Percentiles rank a stretch among this genome's conserved stretches.
phyloP scores from a whole-genome alignment of 2,329 filamentous ascomycete genomes.

The Aspergillus pseudonomiae region DNA sequence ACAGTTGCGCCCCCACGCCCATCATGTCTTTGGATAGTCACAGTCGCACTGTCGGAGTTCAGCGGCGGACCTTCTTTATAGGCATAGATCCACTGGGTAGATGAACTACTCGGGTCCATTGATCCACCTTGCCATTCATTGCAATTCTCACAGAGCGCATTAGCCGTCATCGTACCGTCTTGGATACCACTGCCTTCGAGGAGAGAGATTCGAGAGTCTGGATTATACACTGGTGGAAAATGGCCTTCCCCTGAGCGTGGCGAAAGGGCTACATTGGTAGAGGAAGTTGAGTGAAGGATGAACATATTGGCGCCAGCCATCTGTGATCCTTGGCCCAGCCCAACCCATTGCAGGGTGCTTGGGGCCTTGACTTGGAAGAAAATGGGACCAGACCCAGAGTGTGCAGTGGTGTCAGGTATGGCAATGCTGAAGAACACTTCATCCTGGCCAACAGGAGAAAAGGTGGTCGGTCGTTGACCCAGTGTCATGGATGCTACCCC shows the following conservation, averaged over 20 bases:
- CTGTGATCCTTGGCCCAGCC: conserved; percentile 57
- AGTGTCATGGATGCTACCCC: too few relatives aligned
- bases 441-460: too few relatives aligned
- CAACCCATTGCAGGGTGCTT: conserved; percentile 52
- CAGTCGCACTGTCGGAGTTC: conserved; percentile 22
- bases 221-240: conserved; percentile 51
- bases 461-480: too few relatives aligned
- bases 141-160: conserved; percentile 49
- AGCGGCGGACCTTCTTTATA: conserved; percentile 26
- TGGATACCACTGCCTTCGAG: conserved; percentile 62
- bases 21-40: conserved; percentile 26
- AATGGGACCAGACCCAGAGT: too few relatives aligned
- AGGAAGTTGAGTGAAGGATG: conserved; percentile 59
- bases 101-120: conserved; percentile 20
- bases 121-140: conserved; percentile 25
- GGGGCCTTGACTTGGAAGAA: conserved; percentile 56
- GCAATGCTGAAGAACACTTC: too few relatives aligned
- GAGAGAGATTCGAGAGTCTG: conserved; percentile 52
- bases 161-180: conserved; percentile 59
- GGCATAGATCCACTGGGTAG: conserved; percentile 32
- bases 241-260: conserved; percentile 56
- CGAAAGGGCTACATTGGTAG: conserved; percentile 64
- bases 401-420: too few relatives aligned
- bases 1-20: conserved; percentile 18
- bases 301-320: conserved; percentile 66